These are phyloP conservation scores for Ceratocystis cubensis DNA, from an alignment of 2,329 filamentous ascomycete species.

Conservation along the genomic window DNA sequence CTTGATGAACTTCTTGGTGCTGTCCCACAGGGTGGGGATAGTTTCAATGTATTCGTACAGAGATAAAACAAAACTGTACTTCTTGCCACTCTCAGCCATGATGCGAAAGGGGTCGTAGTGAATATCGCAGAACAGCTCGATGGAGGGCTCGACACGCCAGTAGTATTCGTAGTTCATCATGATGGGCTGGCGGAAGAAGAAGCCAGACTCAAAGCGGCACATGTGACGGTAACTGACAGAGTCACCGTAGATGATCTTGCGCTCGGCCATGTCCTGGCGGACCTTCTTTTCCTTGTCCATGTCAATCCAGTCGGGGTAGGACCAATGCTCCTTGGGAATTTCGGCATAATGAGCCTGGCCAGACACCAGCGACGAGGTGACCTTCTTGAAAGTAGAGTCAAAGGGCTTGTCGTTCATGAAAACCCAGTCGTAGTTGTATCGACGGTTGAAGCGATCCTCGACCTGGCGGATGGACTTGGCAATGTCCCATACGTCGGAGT, in stretches of 20 bases:
- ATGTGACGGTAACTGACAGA: conserved; percentile 96
- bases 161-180: conserved; percentile 98
- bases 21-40: conserved; percentile 92
- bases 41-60: conserved; percentile 95
- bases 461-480: conserved; percentile 89
- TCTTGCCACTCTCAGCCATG: conserved; percentile 94
- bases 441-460: conserved; percentile 94
- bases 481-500: conserved; percentile 92
- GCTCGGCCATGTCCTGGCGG: conserved; percentile 82
- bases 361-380: conserved; percentile 80
- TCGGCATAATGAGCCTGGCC: conserved; percentile 83
- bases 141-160: conserved; percentile 95
- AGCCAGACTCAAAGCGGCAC: conserved; percentile 97
- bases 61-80: conserved; percentile 94
- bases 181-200: conserved; percentile 92
- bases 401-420: conserved; percentile 96
- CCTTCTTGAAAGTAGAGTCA: conserved; percentile 81
- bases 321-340: conserved; percentile 91
- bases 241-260: conserved; percentile 97
- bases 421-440: conserved; percentile 98
- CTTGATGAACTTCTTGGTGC: conserved; percentile 85
- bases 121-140: conserved; percentile 93
- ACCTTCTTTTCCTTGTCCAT: conserved; percentile 84
- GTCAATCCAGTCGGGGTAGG: conserved; percentile 90
- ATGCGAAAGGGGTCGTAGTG: conserved; percentile 91